Evolutionary conservation across 1,284 basidiomycete genomes (phyloP).

Genomic region (Tylopilus sp.): DNA sequence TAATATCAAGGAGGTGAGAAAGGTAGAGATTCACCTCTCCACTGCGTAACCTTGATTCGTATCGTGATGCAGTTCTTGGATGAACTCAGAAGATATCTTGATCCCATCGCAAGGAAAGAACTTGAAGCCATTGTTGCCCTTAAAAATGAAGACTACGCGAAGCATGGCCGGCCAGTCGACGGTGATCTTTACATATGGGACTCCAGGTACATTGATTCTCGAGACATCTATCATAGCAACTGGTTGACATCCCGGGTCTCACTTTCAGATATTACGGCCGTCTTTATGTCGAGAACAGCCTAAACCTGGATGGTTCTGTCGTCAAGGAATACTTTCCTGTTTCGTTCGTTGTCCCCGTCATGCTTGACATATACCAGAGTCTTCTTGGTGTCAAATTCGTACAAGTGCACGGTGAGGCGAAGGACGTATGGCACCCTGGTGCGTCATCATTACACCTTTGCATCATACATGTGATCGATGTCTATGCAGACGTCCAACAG

Average conservation of each 20-base stretch:
- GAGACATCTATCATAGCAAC: not conserved
- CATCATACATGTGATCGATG: not conserved
- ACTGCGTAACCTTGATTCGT: not conserved
- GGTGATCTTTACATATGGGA: constrained; percentile 67
- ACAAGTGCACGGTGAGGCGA: constrained; percentile 49
- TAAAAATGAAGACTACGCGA: constrained; percentile 65
- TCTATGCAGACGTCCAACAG: constrained; percentile 60
- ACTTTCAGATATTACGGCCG: constrained; percentile 56
- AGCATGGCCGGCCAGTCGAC: constrained; percentile 56
- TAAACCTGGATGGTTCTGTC: constrained; percentile 64
- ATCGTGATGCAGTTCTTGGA: constrained; percentile 49
- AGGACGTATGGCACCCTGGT: constrained; percentile 66
- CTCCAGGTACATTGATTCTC: constrained; percentile 35
- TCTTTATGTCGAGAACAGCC: constrained; percentile 57
- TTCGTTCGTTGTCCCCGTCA: constrained; percentile 68
- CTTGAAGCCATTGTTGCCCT: constrained; percentile 57
- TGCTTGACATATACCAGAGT: constrained; percentile 74
- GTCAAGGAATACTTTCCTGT: constrained; percentile 86
- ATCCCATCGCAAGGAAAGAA: constrained; percentile 65
- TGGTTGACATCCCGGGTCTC: not conserved
- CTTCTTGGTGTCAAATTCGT: constrained; percentile 70
- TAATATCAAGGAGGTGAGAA: constrained; percentile 49
- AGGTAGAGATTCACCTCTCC: not conserved
- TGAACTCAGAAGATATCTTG: constrained; percentile 65
- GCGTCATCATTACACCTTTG: constrained; percentile 13